These are phyloP conservation scores for Scedosporium minutisporum DNA, from an alignment of 2,329 filamentous ascomycete species.

Conservation along the genomic window DNA sequence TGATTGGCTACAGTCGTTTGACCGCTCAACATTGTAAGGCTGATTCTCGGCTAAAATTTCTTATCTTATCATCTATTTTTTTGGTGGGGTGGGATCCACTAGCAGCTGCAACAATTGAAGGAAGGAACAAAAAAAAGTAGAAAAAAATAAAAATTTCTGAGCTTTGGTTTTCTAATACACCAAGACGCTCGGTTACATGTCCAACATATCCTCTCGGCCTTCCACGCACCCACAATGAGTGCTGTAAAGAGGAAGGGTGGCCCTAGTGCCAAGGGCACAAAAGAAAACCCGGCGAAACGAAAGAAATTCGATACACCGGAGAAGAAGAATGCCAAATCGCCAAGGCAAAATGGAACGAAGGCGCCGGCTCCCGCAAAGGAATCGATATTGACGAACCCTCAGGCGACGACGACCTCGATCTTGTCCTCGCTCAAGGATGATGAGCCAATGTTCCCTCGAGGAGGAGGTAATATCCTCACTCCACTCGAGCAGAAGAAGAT, in stretches of 20 bases:
- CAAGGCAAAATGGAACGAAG: constrained; percentile 29
- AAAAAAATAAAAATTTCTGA: constrained; percentile 20
- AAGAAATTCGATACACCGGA: constrained; percentile 41
- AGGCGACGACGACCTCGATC: constrained; percentile 23
- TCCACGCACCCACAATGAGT: constrained; percentile 34
- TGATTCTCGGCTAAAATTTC: background rate
- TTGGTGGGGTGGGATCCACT: constrained; percentile 2
- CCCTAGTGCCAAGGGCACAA: constrained; percentile 3
- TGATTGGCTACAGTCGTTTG: background rate
- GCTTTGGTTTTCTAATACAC: constrained; percentile 4
- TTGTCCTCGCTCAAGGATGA: constrained; percentile 57
- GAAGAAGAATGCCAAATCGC: constrained; percentile 38
- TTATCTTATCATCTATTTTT: constrained; percentile 10
- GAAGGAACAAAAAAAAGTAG: constrained; percentile 18
- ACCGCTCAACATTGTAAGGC: background rate
- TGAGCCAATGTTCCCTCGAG: constrained; percentile 83
- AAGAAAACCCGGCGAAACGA: constrained; percentile 28
- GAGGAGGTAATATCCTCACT: constrained; percentile 81
- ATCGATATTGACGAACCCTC: constrained; percentile 21
- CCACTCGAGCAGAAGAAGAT: constrained; percentile 96
- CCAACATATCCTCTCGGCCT: background rate
- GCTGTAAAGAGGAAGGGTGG: constrained; percentile 23
- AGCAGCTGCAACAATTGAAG: background rate
- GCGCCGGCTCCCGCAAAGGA: constrained; percentile 12
- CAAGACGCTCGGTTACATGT: constrained; percentile 9